Evolutionary conservation across 805 yeast species (phyloP), one percentile per base, ranked within the genome.

Genomic region (Zygosaccharomyces bisporus): DNA sequence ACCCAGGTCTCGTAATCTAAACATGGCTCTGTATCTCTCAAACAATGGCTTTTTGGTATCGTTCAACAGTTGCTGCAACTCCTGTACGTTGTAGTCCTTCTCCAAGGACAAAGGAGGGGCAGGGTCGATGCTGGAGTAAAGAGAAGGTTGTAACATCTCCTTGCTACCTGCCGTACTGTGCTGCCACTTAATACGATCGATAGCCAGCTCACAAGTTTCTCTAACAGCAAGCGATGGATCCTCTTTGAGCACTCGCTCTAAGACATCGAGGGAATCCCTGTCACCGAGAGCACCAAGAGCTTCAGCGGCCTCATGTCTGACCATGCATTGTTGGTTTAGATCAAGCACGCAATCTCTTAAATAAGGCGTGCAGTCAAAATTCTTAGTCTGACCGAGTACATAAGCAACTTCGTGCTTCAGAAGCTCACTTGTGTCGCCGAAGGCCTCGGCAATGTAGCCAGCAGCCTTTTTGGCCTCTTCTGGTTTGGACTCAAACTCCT

Each of bases 261-360:
- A 76, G 38, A 89, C 63, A 1, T 72, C 77, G 44, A 93, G 65
- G 10, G 95, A 84, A 4, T 77, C 83, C 32, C 68, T 66, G 65
- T 89, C 95, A 38, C 95, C 95, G 41, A 93, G 73, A 34, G 99
- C 99, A 50, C 99, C 99, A 44, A 93, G 74, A 34, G 98, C 99
- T 69, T 93, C 99, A 6, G 99, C 99, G 13, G 99, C 99, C 68
- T 93, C 99, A 66, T 93, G 99, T 67, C 99, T 84, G 29, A 93
- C 99, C 98, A 93, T 93, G 49, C 86, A 74, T 62, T 86, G 93
- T 71, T 91, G 98, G 54, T 72, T 73, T 18, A 63, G 59, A 63
- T 83, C 81, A 39, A 69, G 67, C 57, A 93, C 74, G 17, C 88
- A 95, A 6, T 74, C 74, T 64, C 87, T 77, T 49, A 93, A 75